Percentiles rank a stretch among this genome's conserved stretches.
Evolutionary conservation across 2,329 filamentous ascomycete genomes (phyloP).

Genomic region (Aureobasidium sp.): DNA sequence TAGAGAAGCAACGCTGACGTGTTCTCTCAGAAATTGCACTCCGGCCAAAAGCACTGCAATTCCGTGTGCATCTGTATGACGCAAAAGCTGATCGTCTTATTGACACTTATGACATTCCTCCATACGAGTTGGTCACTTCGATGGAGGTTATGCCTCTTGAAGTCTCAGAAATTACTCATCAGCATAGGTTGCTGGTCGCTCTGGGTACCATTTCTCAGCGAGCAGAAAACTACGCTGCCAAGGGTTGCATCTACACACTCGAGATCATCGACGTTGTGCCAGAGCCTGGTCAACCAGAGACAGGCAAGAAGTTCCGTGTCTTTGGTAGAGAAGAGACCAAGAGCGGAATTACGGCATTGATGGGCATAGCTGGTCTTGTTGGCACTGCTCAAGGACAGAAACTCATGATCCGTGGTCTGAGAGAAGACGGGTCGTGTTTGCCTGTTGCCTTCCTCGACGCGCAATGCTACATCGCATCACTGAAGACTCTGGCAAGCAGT

Average conservation of each 20-base stretch:
- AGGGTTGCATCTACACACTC: slow-evolving; percentile 80
- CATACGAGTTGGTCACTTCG: slow-evolving; percentile 68
- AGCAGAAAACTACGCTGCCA: slow-evolving; percentile 81
- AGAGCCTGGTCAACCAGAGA: slow-evolving; percentile 76
- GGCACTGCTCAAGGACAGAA: slow-evolving; percentile 89
- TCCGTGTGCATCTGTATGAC: slow-evolving; percentile 69
- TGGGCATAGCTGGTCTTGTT: slow-evolving; percentile 82
- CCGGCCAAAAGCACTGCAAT: slow-evolving; percentile 60
- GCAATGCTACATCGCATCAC: slow-evolving; percentile 83
- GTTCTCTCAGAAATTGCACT: slow-evolving; percentile 40
- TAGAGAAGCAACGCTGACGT: slow-evolving; percentile 11
- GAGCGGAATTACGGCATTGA: slow-evolving; percentile 76
- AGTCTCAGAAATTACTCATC: slow-evolving; percentile 81
- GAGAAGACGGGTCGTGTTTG: slow-evolving; percentile 85
- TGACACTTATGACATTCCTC: slow-evolving; percentile 64
- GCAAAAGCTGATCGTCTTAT: slow-evolving; percentile 70
- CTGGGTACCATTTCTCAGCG: slow-evolving; percentile 80
- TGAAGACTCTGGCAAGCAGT: slow-evolving; percentile 73
- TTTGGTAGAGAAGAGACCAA: slow-evolving; percentile 86
- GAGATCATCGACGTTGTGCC: slow-evolving; percentile 89
- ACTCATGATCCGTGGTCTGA: slow-evolving; percentile 90
- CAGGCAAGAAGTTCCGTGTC: slow-evolving; percentile 74
- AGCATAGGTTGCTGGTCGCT: slow-evolving; percentile 70
- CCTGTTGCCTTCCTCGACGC: slow-evolving; percentile 98
- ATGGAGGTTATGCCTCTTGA: slow-evolving; percentile 80